These are phyloP conservation scores for Domatiomyces catenatus DNA, from an alignment of 2,329 filamentous ascomycete genomes.

Conservation along the genomic window DNA sequence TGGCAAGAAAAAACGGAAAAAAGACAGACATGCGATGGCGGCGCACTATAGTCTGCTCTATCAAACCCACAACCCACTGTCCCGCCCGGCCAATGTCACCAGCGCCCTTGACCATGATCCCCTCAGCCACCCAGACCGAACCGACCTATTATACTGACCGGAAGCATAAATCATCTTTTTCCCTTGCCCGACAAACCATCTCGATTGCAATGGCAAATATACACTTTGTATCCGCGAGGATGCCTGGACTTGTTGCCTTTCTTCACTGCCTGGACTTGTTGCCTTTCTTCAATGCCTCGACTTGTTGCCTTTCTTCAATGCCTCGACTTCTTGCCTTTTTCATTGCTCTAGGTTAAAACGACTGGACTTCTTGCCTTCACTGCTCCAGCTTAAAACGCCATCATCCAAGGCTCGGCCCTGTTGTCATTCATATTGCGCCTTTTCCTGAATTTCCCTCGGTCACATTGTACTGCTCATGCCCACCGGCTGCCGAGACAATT, in stretches of 20 bases:
- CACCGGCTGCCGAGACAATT: not conserved
- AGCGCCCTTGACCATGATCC: not conserved
- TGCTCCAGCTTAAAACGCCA: not conserved
- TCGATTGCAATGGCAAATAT: not conserved
- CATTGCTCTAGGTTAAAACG: too few species aligned
- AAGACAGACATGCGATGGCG: not conserved
- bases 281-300: not conserved
- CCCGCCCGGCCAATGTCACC: not conserved
- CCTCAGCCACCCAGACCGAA: not conserved
- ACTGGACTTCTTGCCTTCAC: not conserved
- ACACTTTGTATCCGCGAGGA: not conserved
- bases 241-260: not conserved
- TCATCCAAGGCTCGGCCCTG: not conserved
- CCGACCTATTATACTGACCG: not conserved
- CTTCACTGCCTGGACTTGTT: not conserved
- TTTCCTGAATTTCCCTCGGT: not conserved
- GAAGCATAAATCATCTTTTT: not conserved
- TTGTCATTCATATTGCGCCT: not conserved
- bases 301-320: not conserved
- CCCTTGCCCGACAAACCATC: not conserved
- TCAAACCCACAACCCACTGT: not conserved
- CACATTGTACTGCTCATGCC: not conserved
- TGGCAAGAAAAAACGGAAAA: not conserved
- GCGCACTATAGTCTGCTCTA: not conserved
- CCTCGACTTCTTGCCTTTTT: not conserved